Conservation (phyloP, 352 stramenopile genomes). For the Pythium dissimile region DNA sequence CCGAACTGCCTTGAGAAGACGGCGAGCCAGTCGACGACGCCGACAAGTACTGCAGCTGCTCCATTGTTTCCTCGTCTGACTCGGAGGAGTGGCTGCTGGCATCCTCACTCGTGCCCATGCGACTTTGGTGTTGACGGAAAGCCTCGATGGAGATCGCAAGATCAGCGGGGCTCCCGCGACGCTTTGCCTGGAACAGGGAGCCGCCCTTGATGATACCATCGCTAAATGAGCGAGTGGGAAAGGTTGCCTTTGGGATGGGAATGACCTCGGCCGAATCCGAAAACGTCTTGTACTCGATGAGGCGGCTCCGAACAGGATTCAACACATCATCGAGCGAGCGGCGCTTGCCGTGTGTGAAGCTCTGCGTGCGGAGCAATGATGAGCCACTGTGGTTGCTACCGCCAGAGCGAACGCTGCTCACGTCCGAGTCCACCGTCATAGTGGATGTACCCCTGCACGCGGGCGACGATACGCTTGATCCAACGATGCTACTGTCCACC, state of each 20-base stretch:
- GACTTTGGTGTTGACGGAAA: constrained; percentile 64
- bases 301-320: constrained; percentile 62
- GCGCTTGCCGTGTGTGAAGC: constrained; percentile 51
- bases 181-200: constrained; percentile 56
- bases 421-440: constrained; percentile 11
- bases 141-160: constrained; percentile 72
- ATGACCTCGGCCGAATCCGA: constrained; percentile 35
- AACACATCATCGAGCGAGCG: constrained; percentile 72
- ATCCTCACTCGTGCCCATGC: constrained; percentile 48
- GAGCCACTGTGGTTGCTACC: background rate
- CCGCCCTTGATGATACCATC: constrained; percentile 65
- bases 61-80: constrained; percentile 43
- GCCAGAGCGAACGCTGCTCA: constrained; percentile 18
- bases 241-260: constrained; percentile 56
- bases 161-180: constrained; percentile 64
- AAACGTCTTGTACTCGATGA: constrained; percentile 85
- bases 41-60: constrained; percentile 34
- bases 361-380: constrained; percentile 29
- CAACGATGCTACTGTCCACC: constrained; percentile 5
- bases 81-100: constrained; percentile 21
- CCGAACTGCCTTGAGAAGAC: constrained; percentile 4
- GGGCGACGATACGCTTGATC: constrained; percentile 5
- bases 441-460: constrained; percentile 3
- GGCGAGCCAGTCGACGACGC: constrained; percentile 11
- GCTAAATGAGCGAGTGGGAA: constrained; percentile 68